Evolutionary conservation across 1,139 yeast species (phyloP).

Genomic region (Blastobotrys elegans): DNA sequence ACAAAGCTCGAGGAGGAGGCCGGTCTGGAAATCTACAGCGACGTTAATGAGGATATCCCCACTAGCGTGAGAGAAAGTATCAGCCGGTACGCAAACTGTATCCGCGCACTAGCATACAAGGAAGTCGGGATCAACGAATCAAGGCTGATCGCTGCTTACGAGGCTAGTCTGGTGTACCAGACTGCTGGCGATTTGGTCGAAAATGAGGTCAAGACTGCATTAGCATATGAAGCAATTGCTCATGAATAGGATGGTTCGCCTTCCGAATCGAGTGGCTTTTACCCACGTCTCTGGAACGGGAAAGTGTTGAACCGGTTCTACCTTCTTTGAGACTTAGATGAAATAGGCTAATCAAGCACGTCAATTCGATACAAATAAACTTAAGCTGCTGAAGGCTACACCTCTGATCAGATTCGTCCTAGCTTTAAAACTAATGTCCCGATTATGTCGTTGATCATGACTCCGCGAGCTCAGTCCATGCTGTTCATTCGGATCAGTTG

Average conservation of each 20-base stretch:
- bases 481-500: no score
- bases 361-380: no score
- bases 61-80: slow-evolving; percentile 63
- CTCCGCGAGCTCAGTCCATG: no score
- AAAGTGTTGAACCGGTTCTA: no score
- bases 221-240: slow-evolving; percentile 71
- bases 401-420: no score
- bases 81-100: slow-evolving; percentile 77
- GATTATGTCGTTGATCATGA: no score
- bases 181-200: slow-evolving; percentile 71
- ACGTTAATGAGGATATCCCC: slow-evolving; percentile 71
- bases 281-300: no score
- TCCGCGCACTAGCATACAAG: slow-evolving; percentile 71
- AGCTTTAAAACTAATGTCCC: no score
- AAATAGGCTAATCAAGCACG: no score
- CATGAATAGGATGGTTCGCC: slow-evolving; percentile 9
- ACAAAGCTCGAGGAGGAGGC: slow-evolving; percentile 91
- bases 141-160: slow-evolving; percentile 76
- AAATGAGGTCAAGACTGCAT: slow-evolving; percentile 64
- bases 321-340: no score
- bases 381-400: no score
- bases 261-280: no score
- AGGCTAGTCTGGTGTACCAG: slow-evolving; percentile 76
- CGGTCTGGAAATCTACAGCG: slow-evolving; percentile 93
- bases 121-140: slow-evolving; percentile 85